Evolutionary conservation across 305 asterid genomes (phyloP).

Genomic region (Fraxinus sp.): DNA sequence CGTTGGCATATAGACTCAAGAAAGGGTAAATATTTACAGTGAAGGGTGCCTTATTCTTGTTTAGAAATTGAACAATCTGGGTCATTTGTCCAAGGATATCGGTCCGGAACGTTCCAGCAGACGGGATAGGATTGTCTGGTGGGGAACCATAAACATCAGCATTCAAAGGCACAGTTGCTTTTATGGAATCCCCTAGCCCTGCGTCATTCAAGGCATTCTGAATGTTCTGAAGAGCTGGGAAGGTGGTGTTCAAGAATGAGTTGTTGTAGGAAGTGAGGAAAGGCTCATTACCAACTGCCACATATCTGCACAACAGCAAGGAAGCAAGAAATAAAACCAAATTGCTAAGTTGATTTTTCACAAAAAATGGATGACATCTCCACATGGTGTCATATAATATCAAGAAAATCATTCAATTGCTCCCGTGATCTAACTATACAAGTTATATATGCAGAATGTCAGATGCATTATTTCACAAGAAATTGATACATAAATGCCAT

Average conservation of each 20-base stretch:
- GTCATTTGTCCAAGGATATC: constrained; percentile 65
- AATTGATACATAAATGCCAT: background rate
- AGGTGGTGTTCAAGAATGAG: constrained; percentile 75
- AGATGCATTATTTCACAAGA: background rate
- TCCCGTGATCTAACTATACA: background rate
- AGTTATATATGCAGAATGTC: background rate
- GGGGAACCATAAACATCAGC: constrained; percentile 93
- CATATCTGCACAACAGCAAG: constrained; percentile 54
- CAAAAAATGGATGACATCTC: background rate
- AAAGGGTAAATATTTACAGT: constrained; percentile 87
- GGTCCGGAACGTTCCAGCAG: constrained; percentile 75
- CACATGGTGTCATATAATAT: background rate
- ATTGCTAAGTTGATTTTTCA: background rate
- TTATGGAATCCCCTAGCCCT: constrained; percentile 59
- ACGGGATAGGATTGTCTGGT: constrained; percentile 59
- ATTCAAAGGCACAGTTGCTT: constrained; percentile 89
- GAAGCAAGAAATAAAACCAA: background rate
- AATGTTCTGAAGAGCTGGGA: constrained; percentile 91
- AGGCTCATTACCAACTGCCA: constrained; percentile 98
- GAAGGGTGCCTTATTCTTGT: constrained; percentile 85
- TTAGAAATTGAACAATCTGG: constrained; percentile 77
- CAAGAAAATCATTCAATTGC: background rate
- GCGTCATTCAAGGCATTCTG: constrained; percentile 89
- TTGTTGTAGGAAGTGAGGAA: constrained; percentile 78
- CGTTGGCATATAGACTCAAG: constrained; percentile 76